Evolutionary conservation across 1,139 yeast genomes (phyloP).

Genomic region (Taphrina confusa): DNA sequence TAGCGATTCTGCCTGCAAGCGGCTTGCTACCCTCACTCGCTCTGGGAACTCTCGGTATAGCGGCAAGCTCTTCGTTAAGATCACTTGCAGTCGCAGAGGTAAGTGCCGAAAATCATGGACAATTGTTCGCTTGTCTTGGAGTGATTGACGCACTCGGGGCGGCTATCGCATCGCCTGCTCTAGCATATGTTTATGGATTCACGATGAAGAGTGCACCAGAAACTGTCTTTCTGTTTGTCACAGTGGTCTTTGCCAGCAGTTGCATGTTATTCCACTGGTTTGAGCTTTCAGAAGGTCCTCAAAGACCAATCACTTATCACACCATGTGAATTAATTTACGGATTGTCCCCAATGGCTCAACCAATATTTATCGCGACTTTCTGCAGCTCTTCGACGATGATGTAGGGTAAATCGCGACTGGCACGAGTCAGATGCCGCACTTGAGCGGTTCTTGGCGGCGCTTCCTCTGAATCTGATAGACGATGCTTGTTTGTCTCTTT

Average conservation of each 20-base stretch:
- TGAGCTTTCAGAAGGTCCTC: too few relatives aligned
- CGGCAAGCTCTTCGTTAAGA: background rate
- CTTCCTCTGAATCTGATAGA: background rate
- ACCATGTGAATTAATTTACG: too few relatives aligned
- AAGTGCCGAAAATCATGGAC: background rate
- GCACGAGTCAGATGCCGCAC: background rate
- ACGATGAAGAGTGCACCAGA: conserved; percentile 1
- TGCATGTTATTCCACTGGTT: background rate
- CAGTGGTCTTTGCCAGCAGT: background rate
- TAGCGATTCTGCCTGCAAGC: conserved; percentile 1
- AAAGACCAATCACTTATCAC: too few relatives aligned
- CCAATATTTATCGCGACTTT: background rate
- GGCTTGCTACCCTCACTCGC: background rate
- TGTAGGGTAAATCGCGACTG: background rate
- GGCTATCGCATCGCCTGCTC: conserved; percentile 2
- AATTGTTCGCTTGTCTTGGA: conserved; percentile 1
- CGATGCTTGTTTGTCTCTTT: background rate
- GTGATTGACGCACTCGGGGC: conserved; percentile 6
- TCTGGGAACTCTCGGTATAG: background rate
- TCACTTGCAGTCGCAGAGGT: conserved; percentile 1
- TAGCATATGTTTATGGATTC: conserved; percentile 1
- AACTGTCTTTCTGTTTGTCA: background rate
- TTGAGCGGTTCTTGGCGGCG: background rate
- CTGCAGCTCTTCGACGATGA: conserved; percentile 7
- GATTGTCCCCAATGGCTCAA: too few relatives aligned